Evolutionary conservation across 495 filamentous ascomycete species (phyloP).

Genomic region (Aspergillus bridgeri): DNA sequence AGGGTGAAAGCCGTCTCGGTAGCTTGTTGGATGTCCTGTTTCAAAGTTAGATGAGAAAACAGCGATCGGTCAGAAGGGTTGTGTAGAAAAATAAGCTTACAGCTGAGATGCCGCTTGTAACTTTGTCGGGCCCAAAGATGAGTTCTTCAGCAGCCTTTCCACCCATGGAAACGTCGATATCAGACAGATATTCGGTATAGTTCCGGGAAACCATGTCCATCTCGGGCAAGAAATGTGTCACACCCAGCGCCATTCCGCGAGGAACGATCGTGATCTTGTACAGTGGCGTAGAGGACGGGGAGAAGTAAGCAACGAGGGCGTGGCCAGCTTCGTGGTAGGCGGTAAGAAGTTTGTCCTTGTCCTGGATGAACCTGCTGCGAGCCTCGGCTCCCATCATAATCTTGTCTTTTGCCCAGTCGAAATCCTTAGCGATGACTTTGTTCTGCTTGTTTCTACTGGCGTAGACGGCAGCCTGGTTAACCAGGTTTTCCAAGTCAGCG

Average conservation of each 20-base stretch:
- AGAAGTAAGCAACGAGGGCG: constrained; percentile 82
- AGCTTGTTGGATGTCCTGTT: constrained; percentile 75
- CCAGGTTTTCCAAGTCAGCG: constrained; percentile 91
- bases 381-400: constrained; percentile 96
- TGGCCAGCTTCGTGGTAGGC: constrained; percentile 98
- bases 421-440: constrained; percentile 71
- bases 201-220: constrained; percentile 83
- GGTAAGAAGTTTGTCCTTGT: constrained; percentile 83
- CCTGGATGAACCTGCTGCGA: constrained; percentile 78
- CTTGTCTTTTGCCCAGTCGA: constrained; percentile 98
- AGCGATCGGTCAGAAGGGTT: neutral
- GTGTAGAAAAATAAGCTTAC: constrained; percentile 47
- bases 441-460: constrained; percentile 75
- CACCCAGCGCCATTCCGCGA: constrained; percentile 76
- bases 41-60: constrained; percentile 14
- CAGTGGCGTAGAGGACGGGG: constrained; percentile 64
- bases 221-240: constrained; percentile 80
- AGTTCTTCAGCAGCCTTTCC: constrained; percentile 95
- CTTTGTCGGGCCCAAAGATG: constrained; percentile 80
- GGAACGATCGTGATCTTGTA: constrained; percentile 98
- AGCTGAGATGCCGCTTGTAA: constrained; percentile 74
- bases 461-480: constrained; percentile 92
- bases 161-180: constrained; percentile 81
- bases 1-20: constrained; percentile 78
- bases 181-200: constrained; percentile 63